Evolutionary conservation across 164 flowering plant genomes (phyloP).

Genomic region (Vitis rotundifolia): DNA sequence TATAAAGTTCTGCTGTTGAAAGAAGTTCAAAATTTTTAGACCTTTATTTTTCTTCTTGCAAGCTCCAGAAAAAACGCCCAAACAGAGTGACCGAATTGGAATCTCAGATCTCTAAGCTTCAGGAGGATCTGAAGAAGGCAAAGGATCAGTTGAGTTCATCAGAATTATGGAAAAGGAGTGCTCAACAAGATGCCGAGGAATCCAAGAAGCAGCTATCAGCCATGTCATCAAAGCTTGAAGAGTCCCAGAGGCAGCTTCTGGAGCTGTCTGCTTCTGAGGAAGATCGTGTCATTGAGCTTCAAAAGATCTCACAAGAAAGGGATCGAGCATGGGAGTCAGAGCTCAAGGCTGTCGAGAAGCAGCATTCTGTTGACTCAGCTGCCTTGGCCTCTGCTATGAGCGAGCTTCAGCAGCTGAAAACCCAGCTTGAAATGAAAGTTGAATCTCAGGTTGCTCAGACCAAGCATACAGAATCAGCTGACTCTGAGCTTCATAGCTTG

Average conservation of each 20-base stretch:
- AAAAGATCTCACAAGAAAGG: constrained; percentile 44
- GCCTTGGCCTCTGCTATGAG: constrained; percentile 59
- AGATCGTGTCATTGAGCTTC: constrained; percentile 36
- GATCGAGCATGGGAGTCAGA: constrained; percentile 53
- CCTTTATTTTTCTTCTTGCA: constrained; percentile 7
- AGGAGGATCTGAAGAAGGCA: constrained; percentile 67
- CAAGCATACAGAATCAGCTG: constrained; percentile 39
- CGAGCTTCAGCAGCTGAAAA: constrained; percentile 67
- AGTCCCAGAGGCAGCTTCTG: constrained; percentile 51
- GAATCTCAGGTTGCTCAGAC: constrained; percentile 46
- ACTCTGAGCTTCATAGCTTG: constrained; percentile 48
- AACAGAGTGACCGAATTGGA: constrained; percentile 72
- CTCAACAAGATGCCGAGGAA: constrained; percentile 76
- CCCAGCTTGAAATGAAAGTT: constrained; percentile 50
- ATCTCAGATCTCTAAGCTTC: constrained; percentile 61
- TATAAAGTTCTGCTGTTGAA: not conserved
- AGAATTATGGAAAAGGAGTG: constrained; percentile 58
- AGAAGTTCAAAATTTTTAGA: not conserved
- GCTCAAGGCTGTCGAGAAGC: constrained; percentile 48
- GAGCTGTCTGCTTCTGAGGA: constrained; percentile 56
- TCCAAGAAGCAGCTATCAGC: constrained; percentile 55
- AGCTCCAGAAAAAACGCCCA: constrained; percentile 67
- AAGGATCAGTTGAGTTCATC: constrained; percentile 63
- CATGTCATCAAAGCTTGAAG: constrained; percentile 59
- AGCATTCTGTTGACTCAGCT: constrained; percentile 44